Evolutionary conservation across 306 rosid genomes (phyloP).

Genomic region (Vigna hirtella): DNA sequence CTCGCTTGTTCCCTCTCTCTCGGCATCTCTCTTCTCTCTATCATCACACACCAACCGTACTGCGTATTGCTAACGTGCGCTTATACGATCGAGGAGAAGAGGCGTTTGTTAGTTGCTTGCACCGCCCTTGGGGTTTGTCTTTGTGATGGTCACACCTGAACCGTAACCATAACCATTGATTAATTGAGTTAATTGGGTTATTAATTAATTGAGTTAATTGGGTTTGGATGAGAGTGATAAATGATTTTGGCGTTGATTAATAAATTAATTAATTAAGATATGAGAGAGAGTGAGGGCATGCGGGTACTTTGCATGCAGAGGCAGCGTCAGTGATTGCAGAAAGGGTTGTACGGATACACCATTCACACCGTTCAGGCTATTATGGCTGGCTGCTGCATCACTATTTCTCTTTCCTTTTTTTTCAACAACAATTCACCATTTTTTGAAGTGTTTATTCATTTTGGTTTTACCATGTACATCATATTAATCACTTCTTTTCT

Average conservation of each 20-base stretch:
- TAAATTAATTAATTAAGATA: too few species aligned
- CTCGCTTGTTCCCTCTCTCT: too few species aligned
- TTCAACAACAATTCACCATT: background rate
- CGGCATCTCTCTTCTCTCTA: constrained; percentile 4
- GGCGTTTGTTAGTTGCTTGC: too few species aligned
- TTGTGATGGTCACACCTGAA: too few species aligned
- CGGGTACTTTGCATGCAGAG: constrained; percentile 42
- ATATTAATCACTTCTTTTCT: too few species aligned
- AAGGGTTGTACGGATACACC: constrained; percentile 16
- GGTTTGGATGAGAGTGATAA: too few species aligned
- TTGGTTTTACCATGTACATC: too few species aligned
- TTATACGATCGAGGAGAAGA: constrained; percentile 31
- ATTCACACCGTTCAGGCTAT: constrained; percentile 23
- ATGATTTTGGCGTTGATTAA: too few species aligned
- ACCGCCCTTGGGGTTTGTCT: too few species aligned
- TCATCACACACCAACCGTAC: background rate
- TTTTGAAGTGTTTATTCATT: too few species aligned
- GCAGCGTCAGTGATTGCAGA: constrained; percentile 47
- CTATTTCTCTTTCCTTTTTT: background rate
- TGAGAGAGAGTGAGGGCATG: constrained; percentile 2
- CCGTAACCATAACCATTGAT: background rate
- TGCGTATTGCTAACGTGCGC: constrained; percentile 51
- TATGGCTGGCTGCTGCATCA: constrained; percentile 21
- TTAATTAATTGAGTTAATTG: background rate
- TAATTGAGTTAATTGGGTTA: background rate